Evolutionary conservation across 1,284 basidiomycete genomes (phyloP).

Genomic region (Trichosporon faecale): DNA sequence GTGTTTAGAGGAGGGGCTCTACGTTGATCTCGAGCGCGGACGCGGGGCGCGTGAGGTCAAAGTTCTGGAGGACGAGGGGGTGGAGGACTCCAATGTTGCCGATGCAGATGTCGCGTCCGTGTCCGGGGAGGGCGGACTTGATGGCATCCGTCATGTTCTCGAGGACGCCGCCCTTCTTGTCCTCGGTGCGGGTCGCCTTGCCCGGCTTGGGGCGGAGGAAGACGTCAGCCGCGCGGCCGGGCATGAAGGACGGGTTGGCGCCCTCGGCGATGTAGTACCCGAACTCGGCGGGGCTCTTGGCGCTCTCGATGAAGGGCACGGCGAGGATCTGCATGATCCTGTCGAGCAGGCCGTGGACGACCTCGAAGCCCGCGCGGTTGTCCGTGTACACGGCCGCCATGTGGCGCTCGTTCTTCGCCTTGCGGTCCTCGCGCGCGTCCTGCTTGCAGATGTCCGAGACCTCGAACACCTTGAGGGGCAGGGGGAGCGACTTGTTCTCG

Average conservation of each 20-base stretch:
- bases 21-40: slow-evolving; percentile 91
- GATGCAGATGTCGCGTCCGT: slow-evolving; percentile 63
- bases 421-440: slow-evolving; percentile 71
- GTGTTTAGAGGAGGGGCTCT: slow-evolving; percentile 77
- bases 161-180: slow-evolving; percentile 36
- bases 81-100: slow-evolving; percentile 86
- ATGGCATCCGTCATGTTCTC: slow-evolving; percentile 48
- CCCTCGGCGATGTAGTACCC: slow-evolving; percentile 93
- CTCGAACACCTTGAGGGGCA: slow-evolving; percentile 93
- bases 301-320: slow-evolving; percentile 69
- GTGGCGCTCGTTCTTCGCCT: slow-evolving; percentile 80
- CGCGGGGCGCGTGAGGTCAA: slow-evolving; percentile 93
- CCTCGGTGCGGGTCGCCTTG: slow-evolving; percentile 19
- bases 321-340: slow-evolving; percentile 92
- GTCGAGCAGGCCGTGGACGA: slow-evolving; percentile 92
- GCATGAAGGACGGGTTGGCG: slow-evolving; percentile 89
- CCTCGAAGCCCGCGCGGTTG: slow-evolving; percentile 93
- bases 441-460: slow-evolving; percentile 90
- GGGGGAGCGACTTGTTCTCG: slow-evolving; percentile 89
- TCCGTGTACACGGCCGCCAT: slow-evolving; percentile 92
- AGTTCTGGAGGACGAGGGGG: slow-evolving; percentile 83
- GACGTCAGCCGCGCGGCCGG: slow-evolving; percentile 86
- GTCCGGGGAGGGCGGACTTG: slow-evolving; percentile 46
- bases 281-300: slow-evolving; percentile 59
- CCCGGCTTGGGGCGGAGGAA: slow-evolving; percentile 68